phyloP scores from a whole-genome alignment of 2,329 filamentous ascomycete species.

The Lasiodiplodia theobromae region DNA sequence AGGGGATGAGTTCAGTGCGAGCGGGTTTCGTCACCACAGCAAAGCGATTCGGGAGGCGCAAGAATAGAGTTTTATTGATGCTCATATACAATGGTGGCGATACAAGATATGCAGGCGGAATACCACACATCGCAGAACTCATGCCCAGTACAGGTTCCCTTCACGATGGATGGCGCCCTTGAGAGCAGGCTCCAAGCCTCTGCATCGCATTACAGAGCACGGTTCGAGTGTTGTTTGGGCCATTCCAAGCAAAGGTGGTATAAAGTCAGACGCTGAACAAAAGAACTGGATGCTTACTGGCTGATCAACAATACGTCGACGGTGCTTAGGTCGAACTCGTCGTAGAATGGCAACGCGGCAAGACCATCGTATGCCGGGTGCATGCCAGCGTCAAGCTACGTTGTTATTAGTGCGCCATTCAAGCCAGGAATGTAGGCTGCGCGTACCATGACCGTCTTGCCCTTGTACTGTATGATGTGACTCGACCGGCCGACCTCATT shows the following conservation, averaged over 20 bases:
- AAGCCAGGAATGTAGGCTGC: slow-evolving; percentile 38
- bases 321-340: slow-evolving; percentile 96
- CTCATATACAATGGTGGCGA: slow-evolving; percentile 31
- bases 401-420: slow-evolving; percentile 10
- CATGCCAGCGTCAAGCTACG: slow-evolving; percentile 92
- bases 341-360: slow-evolving; percentile 93
- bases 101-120: slow-evolving; percentile 25
- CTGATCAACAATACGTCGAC: slow-evolving; percentile 97
- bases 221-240: neutral
- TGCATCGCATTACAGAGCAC: neutral
- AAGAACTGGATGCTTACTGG: slow-evolving; percentile 76
- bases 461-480: slow-evolving; percentile 98
- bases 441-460: slow-evolving; percentile 96
- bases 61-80: slow-evolving; percentile 31
- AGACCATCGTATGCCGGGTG: slow-evolving; percentile 96
- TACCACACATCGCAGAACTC: slow-evolving; percentile 24
- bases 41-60: slow-evolving; percentile 26
- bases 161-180: neutral
- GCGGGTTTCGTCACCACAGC: slow-evolving; percentile 27
- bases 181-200: neutral
- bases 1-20: slow-evolving; percentile 23
- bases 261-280: slow-evolving; percentile 30
- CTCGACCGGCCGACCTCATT: slow-evolving; percentile 98
- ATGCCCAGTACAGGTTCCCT: slow-evolving; percentile 17
- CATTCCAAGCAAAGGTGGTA: slow-evolving; percentile 8